Conservation (phyloP, 257 asterid species). For the Asclepias syriaca region DNA sequence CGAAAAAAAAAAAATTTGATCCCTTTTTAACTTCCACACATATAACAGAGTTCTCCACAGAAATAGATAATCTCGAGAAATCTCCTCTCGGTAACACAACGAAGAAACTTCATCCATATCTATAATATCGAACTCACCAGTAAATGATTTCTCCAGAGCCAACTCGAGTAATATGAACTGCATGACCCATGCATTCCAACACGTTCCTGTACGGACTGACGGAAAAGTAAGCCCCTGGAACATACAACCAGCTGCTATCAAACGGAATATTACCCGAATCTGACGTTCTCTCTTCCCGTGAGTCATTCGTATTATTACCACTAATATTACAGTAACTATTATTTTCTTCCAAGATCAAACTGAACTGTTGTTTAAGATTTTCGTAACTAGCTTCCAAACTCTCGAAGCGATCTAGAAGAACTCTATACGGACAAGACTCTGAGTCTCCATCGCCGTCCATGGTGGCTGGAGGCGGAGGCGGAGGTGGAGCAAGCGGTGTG, state of each 20-base stretch:
- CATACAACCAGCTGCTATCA: constrained; percentile 28
- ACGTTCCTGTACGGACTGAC: constrained; percentile 44
- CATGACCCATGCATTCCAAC: constrained; percentile 63
- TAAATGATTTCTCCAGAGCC: constrained; percentile 49
- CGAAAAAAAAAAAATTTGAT: background rate
- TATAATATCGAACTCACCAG: constrained; percentile 32
- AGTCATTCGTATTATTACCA: background rate
- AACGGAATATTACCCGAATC: constrained; percentile 25
- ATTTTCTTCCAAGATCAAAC: constrained; percentile 35
- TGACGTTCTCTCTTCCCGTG: constrained; percentile 11
- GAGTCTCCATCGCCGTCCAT: constrained; percentile 40
- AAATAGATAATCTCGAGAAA: background rate
- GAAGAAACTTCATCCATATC: background rate
- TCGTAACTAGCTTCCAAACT: constrained; percentile 51
- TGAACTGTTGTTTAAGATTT: constrained; percentile 44
- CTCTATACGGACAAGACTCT: constrained; percentile 8
- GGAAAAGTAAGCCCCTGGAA: constrained; percentile 29
- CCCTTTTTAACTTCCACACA: background rate
- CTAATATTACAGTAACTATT: too few relatives aligned
- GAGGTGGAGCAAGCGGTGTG: constrained; percentile 1
- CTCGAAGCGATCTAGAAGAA: constrained; percentile 37
- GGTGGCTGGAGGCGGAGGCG: constrained; percentile 16
- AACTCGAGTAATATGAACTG: constrained; percentile 38
- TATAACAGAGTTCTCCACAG: background rate
- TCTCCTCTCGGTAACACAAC: background rate